These are phyloP conservation scores for Cladosporium colombiae DNA, from an alignment of 2,329 filamentous ascomycete species.

Conservation along the genomic window DNA sequence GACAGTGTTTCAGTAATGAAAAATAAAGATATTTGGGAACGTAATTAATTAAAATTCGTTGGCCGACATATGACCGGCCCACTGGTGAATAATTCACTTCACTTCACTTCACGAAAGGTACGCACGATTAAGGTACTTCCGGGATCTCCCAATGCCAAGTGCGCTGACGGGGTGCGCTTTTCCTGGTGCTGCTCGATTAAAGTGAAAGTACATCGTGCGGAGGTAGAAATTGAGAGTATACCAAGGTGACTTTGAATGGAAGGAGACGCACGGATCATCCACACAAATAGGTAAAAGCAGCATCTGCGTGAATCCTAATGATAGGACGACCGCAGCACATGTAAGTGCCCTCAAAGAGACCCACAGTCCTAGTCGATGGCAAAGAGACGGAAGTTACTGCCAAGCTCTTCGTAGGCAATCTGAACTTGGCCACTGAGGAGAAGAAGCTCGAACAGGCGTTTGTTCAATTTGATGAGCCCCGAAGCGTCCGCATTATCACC, in stretches of 20 bases:
- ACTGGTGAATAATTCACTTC: neutral
- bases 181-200: neutral
- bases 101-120: neutral
- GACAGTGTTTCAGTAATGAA: neutral
- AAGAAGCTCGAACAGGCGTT: conserved; percentile 79
- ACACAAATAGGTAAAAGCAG: no score
- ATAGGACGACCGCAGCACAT: no score
- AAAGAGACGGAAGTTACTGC: conserved; percentile 47
- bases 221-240: no score
- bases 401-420: conserved; percentile 86
- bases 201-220: no score
- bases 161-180: neutral
- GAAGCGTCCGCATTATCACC: conserved; percentile 75
- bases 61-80: neutral
- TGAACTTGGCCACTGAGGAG: conserved; percentile 90
- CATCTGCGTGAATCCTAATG: no score
- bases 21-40: neutral
- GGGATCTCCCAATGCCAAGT: neutral
- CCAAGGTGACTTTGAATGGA: no score
- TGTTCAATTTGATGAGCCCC: conserved; percentile 72
- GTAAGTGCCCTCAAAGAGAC: conserved; percentile 64
- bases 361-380: conserved; percentile 52
- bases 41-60: neutral
- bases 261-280: no score
- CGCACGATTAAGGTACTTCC: neutral